Evolutionary conservation across 139 green algal genomes (phyloP).

Genomic region (Astrephomene gubernaculifera): DNA sequence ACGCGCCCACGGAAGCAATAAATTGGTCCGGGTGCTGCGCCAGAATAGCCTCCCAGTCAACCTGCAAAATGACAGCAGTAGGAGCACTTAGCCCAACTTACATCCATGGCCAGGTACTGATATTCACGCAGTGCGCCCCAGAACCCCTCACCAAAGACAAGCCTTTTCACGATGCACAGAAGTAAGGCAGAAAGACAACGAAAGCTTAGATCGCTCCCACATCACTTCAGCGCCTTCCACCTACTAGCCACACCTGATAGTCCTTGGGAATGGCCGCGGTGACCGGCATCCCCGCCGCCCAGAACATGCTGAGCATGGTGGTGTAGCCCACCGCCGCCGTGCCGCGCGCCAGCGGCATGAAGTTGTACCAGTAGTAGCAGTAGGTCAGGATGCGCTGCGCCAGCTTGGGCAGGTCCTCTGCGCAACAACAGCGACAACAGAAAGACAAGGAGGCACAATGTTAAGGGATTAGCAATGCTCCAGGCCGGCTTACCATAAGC

Average conservation of each 20-base stretch:
- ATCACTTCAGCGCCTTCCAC: too few species aligned
- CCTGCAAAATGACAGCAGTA: constrained; percentile 71
- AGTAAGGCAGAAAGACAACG: too few species aligned
- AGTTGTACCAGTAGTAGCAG: constrained; percentile 90
- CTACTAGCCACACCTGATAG: constrained; percentile 80
- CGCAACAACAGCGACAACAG: background rate
- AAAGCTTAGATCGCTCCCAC: too few species aligned
- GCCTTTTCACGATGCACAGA: too few species aligned
- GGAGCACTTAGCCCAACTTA: too few species aligned
- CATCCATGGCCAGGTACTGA: too few species aligned
- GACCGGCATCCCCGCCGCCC: constrained; percentile 86
- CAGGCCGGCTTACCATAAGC: too few species aligned
- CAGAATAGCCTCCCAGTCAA: constrained; percentile 95
- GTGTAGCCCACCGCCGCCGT: constrained; percentile 89
- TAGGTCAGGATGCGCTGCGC: constrained; percentile 61
- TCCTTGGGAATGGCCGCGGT: constrained; percentile 78
- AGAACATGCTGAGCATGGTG: constrained; percentile 85
- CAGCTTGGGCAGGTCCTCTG: constrained; percentile 35
- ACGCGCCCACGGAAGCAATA: constrained; percentile 46
- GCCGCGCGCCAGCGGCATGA: constrained; percentile 95
- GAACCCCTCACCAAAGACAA: too few species aligned
- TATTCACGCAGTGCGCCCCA: too few species aligned
- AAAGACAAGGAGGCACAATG: background rate
- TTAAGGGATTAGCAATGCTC: background rate
- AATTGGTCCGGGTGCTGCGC: constrained; percentile 76